phyloP scores from a whole-genome alignment of 768 basidiomycete genomes.

The Stropharia rugosoannulata region DNA sequence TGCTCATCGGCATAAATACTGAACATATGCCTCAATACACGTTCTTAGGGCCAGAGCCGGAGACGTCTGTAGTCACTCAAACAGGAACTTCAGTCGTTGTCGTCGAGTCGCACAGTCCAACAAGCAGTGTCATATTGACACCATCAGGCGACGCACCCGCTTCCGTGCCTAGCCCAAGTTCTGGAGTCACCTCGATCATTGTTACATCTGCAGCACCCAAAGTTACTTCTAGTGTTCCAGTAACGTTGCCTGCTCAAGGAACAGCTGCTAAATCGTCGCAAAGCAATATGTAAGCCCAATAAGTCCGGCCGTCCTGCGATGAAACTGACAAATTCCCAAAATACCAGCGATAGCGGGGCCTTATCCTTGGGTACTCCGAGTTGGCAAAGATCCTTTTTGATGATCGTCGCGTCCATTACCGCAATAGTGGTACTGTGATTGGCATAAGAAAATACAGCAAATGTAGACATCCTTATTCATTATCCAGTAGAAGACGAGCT shows the following conservation, averaged over 20 bases:
- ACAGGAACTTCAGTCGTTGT: constrained; percentile 23
- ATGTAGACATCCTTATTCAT: no score
- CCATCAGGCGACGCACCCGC: not conserved
- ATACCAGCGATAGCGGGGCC: not conserved
- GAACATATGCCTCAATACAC: not conserved
- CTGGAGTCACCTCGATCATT: constrained; percentile 2
- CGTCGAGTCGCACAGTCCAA: constrained; percentile 17
- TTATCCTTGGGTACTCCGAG: not conserved
- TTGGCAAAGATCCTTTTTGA: not conserved
- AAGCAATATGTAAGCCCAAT: no score
- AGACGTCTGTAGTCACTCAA: constrained; percentile 40
- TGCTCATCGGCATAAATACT: not conserved
- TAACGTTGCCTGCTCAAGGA: no score
- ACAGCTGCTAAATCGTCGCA: no score
- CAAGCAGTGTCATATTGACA: constrained; percentile 14
- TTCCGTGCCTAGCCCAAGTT: not conserved
- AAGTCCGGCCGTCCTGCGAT: no score
- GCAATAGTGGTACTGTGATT: not conserved
- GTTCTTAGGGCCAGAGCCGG: constrained; percentile 16
- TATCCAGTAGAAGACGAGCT: no score
- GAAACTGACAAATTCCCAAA: not conserved
- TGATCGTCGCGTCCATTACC: not conserved
- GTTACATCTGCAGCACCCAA: constrained; percentile 1
- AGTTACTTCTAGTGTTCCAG: not conserved
- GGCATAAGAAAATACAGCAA: not conserved